Evolutionary conservation across 805 yeast genomes (phyloP).

Genomic region (Candida khao-thaluensis): DNA sequence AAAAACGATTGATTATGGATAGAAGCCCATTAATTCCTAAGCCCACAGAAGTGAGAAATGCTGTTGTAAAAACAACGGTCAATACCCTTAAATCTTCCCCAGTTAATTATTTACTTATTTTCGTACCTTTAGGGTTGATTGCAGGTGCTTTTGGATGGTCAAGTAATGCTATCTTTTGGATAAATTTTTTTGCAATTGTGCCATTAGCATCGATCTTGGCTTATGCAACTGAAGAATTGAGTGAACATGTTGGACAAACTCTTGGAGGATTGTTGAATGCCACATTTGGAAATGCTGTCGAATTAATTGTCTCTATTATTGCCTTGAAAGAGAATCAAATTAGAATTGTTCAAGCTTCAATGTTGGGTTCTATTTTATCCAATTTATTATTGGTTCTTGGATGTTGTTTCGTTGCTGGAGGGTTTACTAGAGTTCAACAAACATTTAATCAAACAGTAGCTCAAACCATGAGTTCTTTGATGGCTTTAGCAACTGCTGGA

Average conservation of each 20-base stretch:
- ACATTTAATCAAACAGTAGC: slow-evolving; percentile 94
- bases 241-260: slow-evolving; percentile 86
- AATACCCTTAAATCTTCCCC: slow-evolving; percentile 55
- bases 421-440: slow-evolving; percentile 81
- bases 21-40: slow-evolving; percentile 6
- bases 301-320: slow-evolving; percentile 88
- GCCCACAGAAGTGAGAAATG: not conserved
- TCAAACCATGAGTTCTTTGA: slow-evolving; percentile 92
- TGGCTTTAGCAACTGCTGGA: slow-evolving; percentile 89
- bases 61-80: slow-evolving; percentile 18
- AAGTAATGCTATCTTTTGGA: slow-evolving; percentile 55
- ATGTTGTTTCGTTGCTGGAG: slow-evolving; percentile 94
- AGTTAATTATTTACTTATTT: slow-evolving; percentile 71
- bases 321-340: slow-evolving; percentile 86
- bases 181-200: slow-evolving; percentile 86
- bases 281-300: slow-evolving; percentile 97
- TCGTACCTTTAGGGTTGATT: slow-evolving; percentile 87
- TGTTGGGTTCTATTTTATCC: slow-evolving; percentile 92
- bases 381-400: slow-evolving; percentile 89
- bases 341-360: slow-evolving; percentile 93
- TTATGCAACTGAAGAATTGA: slow-evolving; percentile 88
- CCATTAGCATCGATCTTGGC: slow-evolving; percentile 91
- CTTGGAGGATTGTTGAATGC: slow-evolving; percentile 94
- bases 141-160: slow-evolving; percentile 62
- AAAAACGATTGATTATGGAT: no score